phyloP scores from a whole-genome alignment of 2,329 filamentous ascomycete genomes.

The Penicillium sp. region DNA sequence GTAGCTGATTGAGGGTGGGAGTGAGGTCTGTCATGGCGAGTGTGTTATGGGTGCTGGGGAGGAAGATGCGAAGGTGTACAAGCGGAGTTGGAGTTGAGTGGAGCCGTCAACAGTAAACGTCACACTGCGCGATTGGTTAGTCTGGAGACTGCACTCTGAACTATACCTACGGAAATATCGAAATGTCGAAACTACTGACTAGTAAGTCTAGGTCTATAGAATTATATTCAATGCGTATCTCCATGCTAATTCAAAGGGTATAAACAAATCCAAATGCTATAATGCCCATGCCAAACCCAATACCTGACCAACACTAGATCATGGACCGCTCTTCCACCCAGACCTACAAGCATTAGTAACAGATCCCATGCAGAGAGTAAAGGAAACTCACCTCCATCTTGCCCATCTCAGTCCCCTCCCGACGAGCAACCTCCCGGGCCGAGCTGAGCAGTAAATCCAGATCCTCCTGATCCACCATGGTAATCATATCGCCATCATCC shows the following conservation, averaged over 20 bases:
- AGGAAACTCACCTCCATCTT: conserved; percentile 80
- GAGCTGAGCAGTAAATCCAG: conserved; percentile 77
- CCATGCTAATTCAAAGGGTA: conserved; percentile 16
- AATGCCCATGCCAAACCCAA: conserved; percentile 8
- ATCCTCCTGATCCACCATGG: conserved; percentile 94
- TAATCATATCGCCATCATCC: conserved; percentile 91
- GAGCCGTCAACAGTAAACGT: conserved; percentile 13
- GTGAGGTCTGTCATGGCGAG: conserved; percentile 42
- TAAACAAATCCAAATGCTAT: conserved; percentile 15
- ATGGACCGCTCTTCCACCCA: conserved; percentile 40
- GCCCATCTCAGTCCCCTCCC: conserved; percentile 73
- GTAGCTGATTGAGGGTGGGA: conserved; percentile 33
- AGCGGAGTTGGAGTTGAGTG: conserved; percentile 7
- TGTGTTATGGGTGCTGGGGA: conserved; percentile 2
- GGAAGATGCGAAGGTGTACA: conserved; percentile 9
- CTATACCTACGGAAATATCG: neutral
- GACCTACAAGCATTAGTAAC: conserved; percentile 31
- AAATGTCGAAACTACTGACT: no score
- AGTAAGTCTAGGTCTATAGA: neutral
- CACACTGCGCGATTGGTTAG: conserved; percentile 10
- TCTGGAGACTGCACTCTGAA: neutral
- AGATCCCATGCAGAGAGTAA: neutral
- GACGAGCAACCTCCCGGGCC: conserved; percentile 64
- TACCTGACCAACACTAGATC: conserved; percentile 12
- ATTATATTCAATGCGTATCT: conserved; percentile 5